These are phyloP conservation scores for Penicillium antarcticum DNA, from an alignment of 495 filamentous ascomycete genomes.

Conservation along the genomic window DNA sequence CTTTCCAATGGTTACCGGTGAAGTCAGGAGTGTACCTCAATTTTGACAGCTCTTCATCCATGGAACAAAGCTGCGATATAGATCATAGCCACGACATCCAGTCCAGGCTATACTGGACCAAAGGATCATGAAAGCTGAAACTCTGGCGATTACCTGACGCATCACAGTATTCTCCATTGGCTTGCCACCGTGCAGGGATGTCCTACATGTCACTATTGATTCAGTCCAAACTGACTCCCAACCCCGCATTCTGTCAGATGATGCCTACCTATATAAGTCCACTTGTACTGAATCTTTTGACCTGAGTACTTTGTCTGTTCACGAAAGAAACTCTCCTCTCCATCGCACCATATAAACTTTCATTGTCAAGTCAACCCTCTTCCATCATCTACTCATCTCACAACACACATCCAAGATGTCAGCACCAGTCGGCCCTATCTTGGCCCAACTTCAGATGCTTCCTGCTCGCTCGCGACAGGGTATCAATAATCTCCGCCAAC, in stretches of 20 bases:
- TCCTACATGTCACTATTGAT: slow-evolving; percentile 18
- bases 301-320: neutral
- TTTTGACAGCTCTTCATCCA: neutral
- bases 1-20: neutral
- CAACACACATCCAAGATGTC: slow-evolving; percentile 17
- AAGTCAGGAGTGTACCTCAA: no score
- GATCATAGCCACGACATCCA: neutral
- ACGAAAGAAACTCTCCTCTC: slow-evolving; percentile 10
- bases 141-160: neutral
- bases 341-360: neutral
- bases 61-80: neutral
- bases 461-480: slow-evolving; percentile 29
- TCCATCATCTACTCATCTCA: neutral
- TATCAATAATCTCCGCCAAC: slow-evolving; percentile 25
- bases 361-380: slow-evolving; percentile 4
- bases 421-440: slow-evolving; percentile 21
- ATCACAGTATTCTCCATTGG: neutral
- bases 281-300: neutral
- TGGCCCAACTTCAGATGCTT: slow-evolving; percentile 20
- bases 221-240: slow-evolving; percentile 9
- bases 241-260: slow-evolving; percentile 31
- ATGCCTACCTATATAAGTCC: slow-evolving; percentile 18
- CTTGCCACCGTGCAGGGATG: slow-evolving; percentile 16
- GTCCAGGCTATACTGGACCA: neutral
- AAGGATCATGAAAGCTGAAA: neutral